These are phyloP conservation scores for Mycena belliarum DNA, from an alignment of 768 basidiomycete species.

Conservation along the genomic window DNA sequence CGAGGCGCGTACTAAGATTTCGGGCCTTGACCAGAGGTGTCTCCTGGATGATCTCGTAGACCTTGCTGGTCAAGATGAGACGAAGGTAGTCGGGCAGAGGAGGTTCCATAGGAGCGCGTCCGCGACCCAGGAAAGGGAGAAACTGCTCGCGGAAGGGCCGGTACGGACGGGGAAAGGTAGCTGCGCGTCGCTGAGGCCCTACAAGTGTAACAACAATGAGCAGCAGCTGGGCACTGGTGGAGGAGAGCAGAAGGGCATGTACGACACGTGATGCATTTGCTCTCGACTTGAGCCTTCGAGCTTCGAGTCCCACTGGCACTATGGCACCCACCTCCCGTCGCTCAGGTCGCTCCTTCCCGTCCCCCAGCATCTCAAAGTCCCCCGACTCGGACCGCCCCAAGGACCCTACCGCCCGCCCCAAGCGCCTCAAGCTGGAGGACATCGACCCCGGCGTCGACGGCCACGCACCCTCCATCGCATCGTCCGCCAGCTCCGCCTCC, in stretches of 20 bases:
- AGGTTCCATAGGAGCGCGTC: too few species aligned
- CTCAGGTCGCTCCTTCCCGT: conserved; percentile 18
- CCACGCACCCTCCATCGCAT: conserved; percentile 34
- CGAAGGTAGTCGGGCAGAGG: conserved; percentile 92
- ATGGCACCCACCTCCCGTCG: too few species aligned
- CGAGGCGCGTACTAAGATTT: conserved; percentile 83
- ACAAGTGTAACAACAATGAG: too few species aligned
- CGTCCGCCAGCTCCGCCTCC: conserved; percentile 32
- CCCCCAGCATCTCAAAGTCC: conserved; percentile 50
- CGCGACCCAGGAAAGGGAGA: too few species aligned
- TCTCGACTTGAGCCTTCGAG: too few species aligned
- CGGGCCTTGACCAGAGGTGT: conserved; percentile 88
- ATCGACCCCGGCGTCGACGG: conserved; percentile 63
- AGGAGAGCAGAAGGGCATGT: too few species aligned
- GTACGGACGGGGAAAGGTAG: too few species aligned
- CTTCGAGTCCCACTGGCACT: too few species aligned
- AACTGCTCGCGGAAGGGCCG: too few species aligned
- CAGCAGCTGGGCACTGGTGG: too few species aligned
- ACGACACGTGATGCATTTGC: too few species aligned
- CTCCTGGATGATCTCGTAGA: conserved; percentile 86
- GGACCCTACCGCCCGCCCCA: conserved; percentile 41
- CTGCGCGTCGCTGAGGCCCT: too few species aligned
- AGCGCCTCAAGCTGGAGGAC: conserved; percentile 76
- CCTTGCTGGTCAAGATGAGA: conserved; percentile 73
- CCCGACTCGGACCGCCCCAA: conserved; percentile 35